Evolutionary conservation across 345 rosid species (phyloP).

Genomic region (Jatropha curcas): DNA sequence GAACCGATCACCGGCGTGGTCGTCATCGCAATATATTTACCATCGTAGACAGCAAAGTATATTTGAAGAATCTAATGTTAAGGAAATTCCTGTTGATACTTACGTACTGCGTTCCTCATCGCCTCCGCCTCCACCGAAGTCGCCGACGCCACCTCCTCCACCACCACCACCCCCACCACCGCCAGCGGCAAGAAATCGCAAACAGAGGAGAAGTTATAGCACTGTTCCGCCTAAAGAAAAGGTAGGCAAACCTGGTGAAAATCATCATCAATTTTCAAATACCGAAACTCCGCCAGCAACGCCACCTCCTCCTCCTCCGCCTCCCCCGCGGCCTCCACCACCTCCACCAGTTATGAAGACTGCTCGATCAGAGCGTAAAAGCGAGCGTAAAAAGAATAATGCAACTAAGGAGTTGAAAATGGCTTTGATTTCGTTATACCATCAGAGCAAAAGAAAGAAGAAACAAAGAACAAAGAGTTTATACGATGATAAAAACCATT

Average conservation of each 20-base stretch:
- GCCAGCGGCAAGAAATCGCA: slow-evolving; percentile 23
- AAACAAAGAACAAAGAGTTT: slow-evolving; percentile 46
- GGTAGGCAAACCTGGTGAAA: slow-evolving; percentile 23
- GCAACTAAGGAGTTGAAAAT: slow-evolving; percentile 73
- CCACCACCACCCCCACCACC: slow-evolving; percentile 31
- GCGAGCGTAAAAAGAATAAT: slow-evolving; percentile 60
- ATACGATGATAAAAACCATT: slow-evolving; percentile 15
- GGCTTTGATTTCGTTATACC: slow-evolving; percentile 58
- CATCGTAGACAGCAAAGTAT: slow-evolving; percentile 28
- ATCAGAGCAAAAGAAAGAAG: slow-evolving; percentile 63
- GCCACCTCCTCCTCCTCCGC: slow-evolving; percentile 39
- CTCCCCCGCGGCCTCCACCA: slow-evolving; percentile 35
- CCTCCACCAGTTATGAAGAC: slow-evolving; percentile 24
- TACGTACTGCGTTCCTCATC: slow-evolving; percentile 41
- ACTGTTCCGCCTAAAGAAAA: slow-evolving; percentile 39
- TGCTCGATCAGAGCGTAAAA: slow-evolving; percentile 27
- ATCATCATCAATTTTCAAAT: slow-evolving; percentile 20
- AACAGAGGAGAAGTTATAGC: slow-evolving; percentile 38
- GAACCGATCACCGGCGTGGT: slow-evolving; percentile 25
- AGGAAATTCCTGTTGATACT: slow-evolving; percentile 62
- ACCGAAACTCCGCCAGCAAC: slow-evolving; percentile 37
- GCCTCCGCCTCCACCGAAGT: slow-evolving; percentile 25
- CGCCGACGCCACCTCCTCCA: slow-evolving; percentile 41
- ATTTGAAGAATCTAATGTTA: slow-evolving; percentile 43
- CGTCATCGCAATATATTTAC: slow-evolving; percentile 2